Base-by-base conservation (phyloP, 2,329 filamentous ascomycete species). In the Seiridium cupressi region DNA sequence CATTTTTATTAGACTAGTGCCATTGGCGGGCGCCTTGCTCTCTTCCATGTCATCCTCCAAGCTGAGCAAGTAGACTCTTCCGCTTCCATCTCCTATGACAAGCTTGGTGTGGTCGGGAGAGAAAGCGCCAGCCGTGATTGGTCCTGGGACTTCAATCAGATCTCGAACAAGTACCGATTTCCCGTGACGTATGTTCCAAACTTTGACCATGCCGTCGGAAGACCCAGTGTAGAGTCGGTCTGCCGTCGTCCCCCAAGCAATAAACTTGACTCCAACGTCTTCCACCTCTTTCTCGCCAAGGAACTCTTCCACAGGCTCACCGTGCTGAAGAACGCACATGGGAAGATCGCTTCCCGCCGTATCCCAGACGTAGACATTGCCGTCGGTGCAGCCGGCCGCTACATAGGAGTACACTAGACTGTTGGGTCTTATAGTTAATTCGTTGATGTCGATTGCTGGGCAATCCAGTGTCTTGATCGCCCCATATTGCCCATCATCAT, bases 251-350 rank as follows among this genome's bases (percentile, higher is more conserved):
- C 84, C 86, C 86, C 86, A 89, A 3, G 84, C 81, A 0, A 81
- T 81, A 64, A 89, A 88, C 66, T 88, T 88, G 47, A 88, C 84
- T 2, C 86, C 86, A 0, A 83, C 82, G 60, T 89, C 86, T 55
- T 84, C 83, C 7, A 75, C 73, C 60, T 86, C 84, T 10, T 81
- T 72, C 44, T 84, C 77, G 1, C 76, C 76, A 3, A 73, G 62
- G 40, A 77, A 73, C 57, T 76, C 74, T 49, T 76, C 68, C 10
- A 74, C 68, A 3, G 68, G 70, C 48, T 69, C 72, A 8, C 82
- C 85, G 62, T 89, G 86, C 5, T 73, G 64, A 0, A 89, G 74
- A 2, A 81, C 71, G 65, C 88, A 85, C 31, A 86, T 80, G 0
- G 85, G 81, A 44, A 75, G 72, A 63, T 87, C 84, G n/a, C 78